phyloP scores from a whole-genome alignment of 805 yeast genomes.

The Pichia manshurica region DNA sequence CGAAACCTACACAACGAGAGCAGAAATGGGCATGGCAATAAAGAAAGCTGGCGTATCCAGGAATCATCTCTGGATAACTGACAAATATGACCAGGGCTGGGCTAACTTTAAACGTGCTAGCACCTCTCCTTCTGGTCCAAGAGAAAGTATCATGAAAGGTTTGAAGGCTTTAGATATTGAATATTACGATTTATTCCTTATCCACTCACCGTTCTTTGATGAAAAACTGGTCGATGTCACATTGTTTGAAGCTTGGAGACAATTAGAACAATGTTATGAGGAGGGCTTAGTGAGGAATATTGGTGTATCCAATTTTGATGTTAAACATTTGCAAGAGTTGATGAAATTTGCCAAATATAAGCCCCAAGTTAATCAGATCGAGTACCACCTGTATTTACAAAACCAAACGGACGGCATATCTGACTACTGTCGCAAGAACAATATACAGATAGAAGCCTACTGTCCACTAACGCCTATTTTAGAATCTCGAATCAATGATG shows the following conservation, averaged over 20 bases:
- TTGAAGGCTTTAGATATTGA: slow-evolving; percentile 44
- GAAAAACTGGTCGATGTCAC: slow-evolving; percentile 39
- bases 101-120: slow-evolving; percentile 16
- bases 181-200: slow-evolving; percentile 55
- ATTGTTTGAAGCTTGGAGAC: slow-evolving; percentile 46
- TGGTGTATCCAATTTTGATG: slow-evolving; percentile 59
- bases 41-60: slow-evolving; percentile 39
- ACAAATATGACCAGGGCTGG: slow-evolving; percentile 47
- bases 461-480: slow-evolving; percentile 64
- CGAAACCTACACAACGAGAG: slow-evolving; percentile 57
- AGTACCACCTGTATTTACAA: slow-evolving; percentile 60
- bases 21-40: slow-evolving; percentile 53
- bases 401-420: slow-evolving; percentile 54
- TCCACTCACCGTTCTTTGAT: slow-evolving; percentile 53
- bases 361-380: slow-evolving; percentile 67
- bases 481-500: slow-evolving; percentile 31
- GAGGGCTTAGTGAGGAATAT: slow-evolving; percentile 43
- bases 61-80: slow-evolving; percentile 51
- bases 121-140: slow-evolving; percentile 35
- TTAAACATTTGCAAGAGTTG: slow-evolving; percentile 38
- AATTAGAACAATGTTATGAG: slow-evolving; percentile 37
- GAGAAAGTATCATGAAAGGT: slow-evolving; percentile 41
- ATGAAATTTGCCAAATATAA: slow-evolving; percentile 37
- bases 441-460: slow-evolving; percentile 56
- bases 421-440: slow-evolving; percentile 44